Conservation (phyloP, 1,139 yeast genomes). For the Komagataea norvegica region DNA sequence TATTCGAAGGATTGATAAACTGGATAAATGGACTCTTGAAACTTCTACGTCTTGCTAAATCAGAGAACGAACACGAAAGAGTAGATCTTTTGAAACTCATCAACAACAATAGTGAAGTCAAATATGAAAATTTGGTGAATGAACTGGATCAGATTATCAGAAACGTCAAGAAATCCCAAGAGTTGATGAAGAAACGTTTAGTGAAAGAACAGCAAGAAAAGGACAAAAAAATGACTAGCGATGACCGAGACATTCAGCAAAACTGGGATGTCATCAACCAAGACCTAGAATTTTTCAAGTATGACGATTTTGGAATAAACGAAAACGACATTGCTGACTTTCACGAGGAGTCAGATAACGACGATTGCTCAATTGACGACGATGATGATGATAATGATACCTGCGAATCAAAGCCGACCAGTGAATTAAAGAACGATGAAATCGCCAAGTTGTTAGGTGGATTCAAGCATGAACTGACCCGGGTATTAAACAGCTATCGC, state of each 20-base stretch:
- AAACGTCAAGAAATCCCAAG: slow-evolving; percentile 40
- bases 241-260: slow-evolving; percentile 31
- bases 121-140: slow-evolving; percentile 33
- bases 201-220: slow-evolving; percentile 27
- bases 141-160: slow-evolving; percentile 44
- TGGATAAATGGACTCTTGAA: slow-evolving; percentile 69
- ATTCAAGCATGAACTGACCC: slow-evolving; percentile 12
- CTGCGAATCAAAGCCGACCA: slow-evolving; percentile 20
- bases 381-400: slow-evolving; percentile 28
- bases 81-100: slow-evolving; percentile 36
- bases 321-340: slow-evolving; percentile 56
- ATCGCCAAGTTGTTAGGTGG: slow-evolving; percentile 11
- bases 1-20: slow-evolving; percentile 62
- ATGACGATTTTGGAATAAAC: slow-evolving; percentile 54
- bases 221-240: slow-evolving; percentile 14
- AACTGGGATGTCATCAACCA: slow-evolving; percentile 46
- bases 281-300: slow-evolving; percentile 39
- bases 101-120: slow-evolving; percentile 24
- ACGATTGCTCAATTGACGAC: slow-evolving; percentile 28
- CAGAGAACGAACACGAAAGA: slow-evolving; percentile 29
- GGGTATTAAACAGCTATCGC: slow-evolving; percentile 5
- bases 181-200: slow-evolving; percentile 26
- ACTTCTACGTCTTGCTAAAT: slow-evolving; percentile 53
- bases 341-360: slow-evolving; percentile 39
- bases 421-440: slow-evolving; percentile 10